Percentiles rank a stretch among this genome's conserved stretches.
These are phyloP conservation scores for Ganoderma multipileum DNA, from an alignment of 1,284 basidiomycete species.

Conservation along the genomic window DNA sequence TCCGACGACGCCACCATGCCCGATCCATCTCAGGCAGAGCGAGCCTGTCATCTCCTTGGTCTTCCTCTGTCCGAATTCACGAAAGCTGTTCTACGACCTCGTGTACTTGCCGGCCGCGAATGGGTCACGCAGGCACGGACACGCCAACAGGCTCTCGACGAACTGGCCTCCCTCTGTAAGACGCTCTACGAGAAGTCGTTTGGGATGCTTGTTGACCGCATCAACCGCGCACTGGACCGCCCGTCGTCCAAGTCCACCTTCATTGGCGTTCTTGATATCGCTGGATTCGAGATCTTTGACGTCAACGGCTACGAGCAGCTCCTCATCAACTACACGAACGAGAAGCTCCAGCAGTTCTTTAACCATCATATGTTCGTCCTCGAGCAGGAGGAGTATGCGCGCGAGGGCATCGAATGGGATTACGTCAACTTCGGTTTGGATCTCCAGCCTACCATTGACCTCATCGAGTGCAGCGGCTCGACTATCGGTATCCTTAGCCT, in stretches of 20 bases:
- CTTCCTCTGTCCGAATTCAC: slow-evolving; percentile 91
- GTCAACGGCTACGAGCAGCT: slow-evolving; percentile 96
- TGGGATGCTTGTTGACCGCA: slow-evolving; percentile 91
- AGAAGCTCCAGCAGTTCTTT: slow-evolving; percentile 97
- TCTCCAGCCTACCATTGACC: slow-evolving; percentile 97
- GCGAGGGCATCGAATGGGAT: slow-evolving; percentile 98
- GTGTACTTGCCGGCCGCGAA: slow-evolving; percentile 93
- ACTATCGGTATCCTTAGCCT: slow-evolving; percentile 93
- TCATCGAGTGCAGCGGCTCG: slow-evolving; percentile 84
- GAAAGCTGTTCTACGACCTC: slow-evolving; percentile 87
- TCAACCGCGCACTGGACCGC: slow-evolving; percentile 94
- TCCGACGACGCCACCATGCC: slow-evolving; percentile 91
- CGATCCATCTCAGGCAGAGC: slow-evolving; percentile 84
- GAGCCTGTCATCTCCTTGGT: slow-evolving; percentile 93
- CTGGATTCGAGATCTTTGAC: slow-evolving; percentile 97
- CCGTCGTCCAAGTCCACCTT: slow-evolving; percentile 94
- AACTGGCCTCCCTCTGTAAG: slow-evolving; percentile 93
- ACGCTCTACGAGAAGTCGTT: slow-evolving; percentile 98
- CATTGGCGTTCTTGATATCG: slow-evolving; percentile 99
- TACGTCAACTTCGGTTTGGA: slow-evolving; percentile 99
- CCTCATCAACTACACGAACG: slow-evolving; percentile 99
- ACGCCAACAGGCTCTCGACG: slow-evolving; percentile 91
- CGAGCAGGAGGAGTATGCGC: slow-evolving; percentile 98
- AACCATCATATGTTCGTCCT: slow-evolving; percentile 99
- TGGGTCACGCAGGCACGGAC: slow-evolving; percentile 96